phyloP scores from a whole-genome alignment of 345 rosid species.

The Moringa oleifera region DNA sequence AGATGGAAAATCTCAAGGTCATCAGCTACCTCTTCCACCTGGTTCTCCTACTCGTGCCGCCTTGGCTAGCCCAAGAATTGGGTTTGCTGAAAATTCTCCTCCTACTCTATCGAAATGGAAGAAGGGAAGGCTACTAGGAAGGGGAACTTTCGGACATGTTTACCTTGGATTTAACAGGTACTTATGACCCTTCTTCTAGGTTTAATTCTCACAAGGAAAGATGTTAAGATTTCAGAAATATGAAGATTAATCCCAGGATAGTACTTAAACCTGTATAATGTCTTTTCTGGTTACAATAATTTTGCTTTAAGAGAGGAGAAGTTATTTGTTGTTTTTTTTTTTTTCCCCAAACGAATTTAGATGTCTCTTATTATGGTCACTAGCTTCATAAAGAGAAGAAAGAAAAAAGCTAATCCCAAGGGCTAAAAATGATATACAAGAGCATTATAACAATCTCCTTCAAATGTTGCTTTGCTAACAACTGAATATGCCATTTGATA shows the following conservation, averaged over 20 bases:
- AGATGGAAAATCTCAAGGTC: slow-evolving; percentile 60
- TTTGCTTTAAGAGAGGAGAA: not conserved
- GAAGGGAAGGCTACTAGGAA: slow-evolving; percentile 84
- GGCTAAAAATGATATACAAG: no score
- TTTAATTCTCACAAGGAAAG: not conserved
- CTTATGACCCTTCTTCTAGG: not conserved
- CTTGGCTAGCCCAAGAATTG: slow-evolving; percentile 33
- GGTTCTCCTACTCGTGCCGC: slow-evolving; percentile 79
- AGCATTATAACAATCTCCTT: no score
- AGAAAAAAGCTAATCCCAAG: no score
- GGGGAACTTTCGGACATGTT: slow-evolving; percentile 96
- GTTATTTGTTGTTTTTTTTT: no score
- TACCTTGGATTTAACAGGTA: slow-evolving; percentile 94
- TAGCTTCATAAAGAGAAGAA: no score
- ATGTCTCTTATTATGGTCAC: no score
- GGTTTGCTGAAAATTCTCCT: slow-evolving; percentile 27
- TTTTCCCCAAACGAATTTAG: no score
- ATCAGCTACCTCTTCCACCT: slow-evolving; percentile 91
- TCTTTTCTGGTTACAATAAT: not conserved
- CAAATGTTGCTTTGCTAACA: no score
- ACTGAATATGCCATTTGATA: no score
- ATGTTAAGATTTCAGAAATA: not conserved
- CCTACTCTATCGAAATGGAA: slow-evolving; percentile 61
- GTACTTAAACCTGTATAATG: not conserved
- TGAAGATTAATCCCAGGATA: no score